A percentile compares a stretch with the other conserved stretches of the same genome.
Conservation (phyloP, 2,329 filamentous ascomycete genomes). For the Ceratocystis harringtonii region DNA sequence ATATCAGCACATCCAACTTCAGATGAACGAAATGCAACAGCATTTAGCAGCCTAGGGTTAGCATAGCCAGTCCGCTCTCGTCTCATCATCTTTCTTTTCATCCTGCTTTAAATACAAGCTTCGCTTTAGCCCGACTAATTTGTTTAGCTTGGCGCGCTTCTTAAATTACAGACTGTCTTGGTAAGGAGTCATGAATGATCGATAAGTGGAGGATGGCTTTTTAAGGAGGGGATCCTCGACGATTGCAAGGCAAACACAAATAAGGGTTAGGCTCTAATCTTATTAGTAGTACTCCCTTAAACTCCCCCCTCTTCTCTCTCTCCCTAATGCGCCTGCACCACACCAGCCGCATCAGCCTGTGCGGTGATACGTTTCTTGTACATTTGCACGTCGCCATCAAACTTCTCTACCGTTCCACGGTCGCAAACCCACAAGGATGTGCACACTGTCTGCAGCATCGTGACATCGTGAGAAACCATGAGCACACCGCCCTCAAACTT, state of each 20-base stretch:
- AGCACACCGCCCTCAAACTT: constrained; percentile 88
- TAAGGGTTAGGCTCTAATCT: neutral
- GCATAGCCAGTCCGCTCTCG: neutral
- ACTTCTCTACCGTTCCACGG: constrained; percentile 84
- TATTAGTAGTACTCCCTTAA: neutral
- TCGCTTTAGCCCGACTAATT: neutral
- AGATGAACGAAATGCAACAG: neutral
- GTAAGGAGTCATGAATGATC: neutral
- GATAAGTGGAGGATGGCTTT: neutral
- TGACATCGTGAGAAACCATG: constrained; percentile 99
- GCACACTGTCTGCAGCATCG: constrained; percentile 94
- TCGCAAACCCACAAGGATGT: constrained; percentile 95
- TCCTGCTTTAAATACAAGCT: neutral
- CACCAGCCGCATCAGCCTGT: constrained; percentile 76
- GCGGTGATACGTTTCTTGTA: constrained; percentile 95
- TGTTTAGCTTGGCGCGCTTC: neutral
- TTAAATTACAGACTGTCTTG: neutral
- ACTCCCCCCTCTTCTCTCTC: neutral
- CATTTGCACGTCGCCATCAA: constrained; percentile 82
- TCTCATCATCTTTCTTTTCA: neutral
- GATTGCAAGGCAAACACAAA: neutral
- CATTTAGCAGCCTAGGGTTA: neutral
- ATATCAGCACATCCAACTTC: neutral
- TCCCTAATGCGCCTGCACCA: constrained; percentile 50
- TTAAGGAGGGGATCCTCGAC: neutral